Evolutionary conservation across 495 filamentous ascomycete species (phyloP).

Genomic region (Alectoria sarmentosa): DNA sequence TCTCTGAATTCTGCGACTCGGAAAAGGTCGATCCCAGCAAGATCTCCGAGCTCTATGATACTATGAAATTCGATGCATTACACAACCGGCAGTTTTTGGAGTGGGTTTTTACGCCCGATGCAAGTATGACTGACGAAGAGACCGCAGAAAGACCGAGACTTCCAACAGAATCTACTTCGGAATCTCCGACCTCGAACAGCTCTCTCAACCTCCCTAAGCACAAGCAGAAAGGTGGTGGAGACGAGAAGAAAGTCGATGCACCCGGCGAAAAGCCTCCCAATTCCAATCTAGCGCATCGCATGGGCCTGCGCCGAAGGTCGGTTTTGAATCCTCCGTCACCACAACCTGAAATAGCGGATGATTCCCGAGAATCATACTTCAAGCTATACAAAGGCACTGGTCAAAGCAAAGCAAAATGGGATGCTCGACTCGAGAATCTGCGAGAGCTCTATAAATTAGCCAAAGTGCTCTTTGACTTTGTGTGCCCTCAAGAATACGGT

Average conservation of each 20-base stretch:
- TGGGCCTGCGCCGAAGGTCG: constrained; percentile 42
- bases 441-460: constrained; percentile 87
- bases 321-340: constrained; percentile 39
- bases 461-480: constrained; percentile 96
- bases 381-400: constrained; percentile 72
- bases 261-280: constrained; percentile 29
- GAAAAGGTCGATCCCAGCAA: constrained; percentile 98
- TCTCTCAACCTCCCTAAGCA: constrained; percentile 10
- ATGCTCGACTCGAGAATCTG: constrained; percentile 77
- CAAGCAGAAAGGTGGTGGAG: constrained; percentile 20
- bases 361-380: constrained; percentile 66
- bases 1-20: constrained; percentile 89
- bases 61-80: constrained; percentile 97
- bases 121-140: constrained; percentile 59
- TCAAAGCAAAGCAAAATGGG: constrained; percentile 73
- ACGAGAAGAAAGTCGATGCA: constrained; percentile 31
- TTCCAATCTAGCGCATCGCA: constrained; percentile 39
- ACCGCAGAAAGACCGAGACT: constrained; percentile 28
- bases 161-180: constrained; percentile 25
- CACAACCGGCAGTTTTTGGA: constrained; percentile 97
- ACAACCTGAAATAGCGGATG: constrained; percentile 37
- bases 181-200: constrained; percentile 4
- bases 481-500: constrained; percentile 96
- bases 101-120: constrained; percentile 88
- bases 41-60: constrained; percentile 95